Base-by-base conservation (phyloP, 2,329 filamentous ascomycete genomes). In the Aspergillus felis region DNA sequence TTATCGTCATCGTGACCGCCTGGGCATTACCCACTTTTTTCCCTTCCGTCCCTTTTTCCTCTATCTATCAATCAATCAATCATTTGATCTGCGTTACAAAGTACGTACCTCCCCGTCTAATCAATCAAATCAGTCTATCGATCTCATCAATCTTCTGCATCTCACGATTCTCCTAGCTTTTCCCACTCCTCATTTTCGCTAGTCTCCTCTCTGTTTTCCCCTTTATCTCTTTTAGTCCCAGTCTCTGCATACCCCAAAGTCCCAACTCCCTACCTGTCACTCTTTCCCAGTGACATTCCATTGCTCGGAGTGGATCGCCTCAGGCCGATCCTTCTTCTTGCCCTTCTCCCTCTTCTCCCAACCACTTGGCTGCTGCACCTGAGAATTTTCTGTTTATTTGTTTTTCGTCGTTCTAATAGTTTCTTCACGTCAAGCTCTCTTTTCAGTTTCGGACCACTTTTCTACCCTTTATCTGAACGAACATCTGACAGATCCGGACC, bases 331-430 rank as follows among this genome's bases (percentile, higher is more conserved):
- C 47, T 50, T 35, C 32, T 17, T 46, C 50, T 58, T 59, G 12
- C 59, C 60, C 58, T 63, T 64, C 61, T 55, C 57, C 59, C 56
- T 56, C 54, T 55, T 42, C 50, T 53, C 55, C 56, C 53, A 38
- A 48, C 55, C 38, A 48, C 56, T 48, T 27, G 22, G 20, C 22
- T 47, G 10, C 44, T 47, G n/a, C 44, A 14, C 44, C 22, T 47
- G 20, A 17, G 32, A 38, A 47, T 47, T 24, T 27, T 47, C 12
- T n/a, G 20, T 24, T 47, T 22, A 44, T 12, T 22, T 44, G 9
- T 10, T 12, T 12, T 44, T 9, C 10, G 6, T 27, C 24, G 2
- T 25, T 47, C 44, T 47, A 47, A 47, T 10, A 27, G 10, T 47
- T 47, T 24, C 25, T 6, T 27, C 44, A 4, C 24, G 5, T 47